Conservation (phyloP, 768 basidiomycete species). For the Leccinum longicurvipes region DNA sequence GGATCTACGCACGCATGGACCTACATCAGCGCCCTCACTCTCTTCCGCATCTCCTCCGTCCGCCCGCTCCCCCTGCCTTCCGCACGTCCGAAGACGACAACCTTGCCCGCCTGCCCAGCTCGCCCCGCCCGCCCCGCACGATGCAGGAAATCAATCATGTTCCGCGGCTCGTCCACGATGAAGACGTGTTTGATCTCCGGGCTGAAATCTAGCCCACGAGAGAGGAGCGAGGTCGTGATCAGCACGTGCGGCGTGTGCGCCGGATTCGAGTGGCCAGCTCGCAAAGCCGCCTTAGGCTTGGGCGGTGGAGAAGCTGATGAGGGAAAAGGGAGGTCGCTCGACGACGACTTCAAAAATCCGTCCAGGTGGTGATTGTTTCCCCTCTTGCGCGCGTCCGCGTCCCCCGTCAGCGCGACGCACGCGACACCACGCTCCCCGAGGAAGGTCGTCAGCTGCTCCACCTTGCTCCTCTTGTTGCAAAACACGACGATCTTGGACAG, state of each 20-base stretch:
- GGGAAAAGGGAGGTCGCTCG: not conserved
- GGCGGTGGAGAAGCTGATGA: not conserved
- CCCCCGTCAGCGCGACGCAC: conserved; percentile 64
- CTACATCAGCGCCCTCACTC: conserved; percentile 39
- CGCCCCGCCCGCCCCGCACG: conserved; percentile 82
- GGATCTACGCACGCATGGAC: too few species aligned
- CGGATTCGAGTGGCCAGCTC: conserved; percentile 18
- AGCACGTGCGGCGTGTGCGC: conserved; percentile 58
- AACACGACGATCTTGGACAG: conserved; percentile 78
- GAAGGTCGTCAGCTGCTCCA: conserved; percentile 55
- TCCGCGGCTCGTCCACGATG: conserved; percentile 83
- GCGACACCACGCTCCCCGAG: conserved; percentile 59
- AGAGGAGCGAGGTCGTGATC: conserved; percentile 87
- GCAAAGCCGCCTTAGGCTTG: not conserved
- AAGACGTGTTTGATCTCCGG: conserved; percentile 78
- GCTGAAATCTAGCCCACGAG: conserved; percentile 85
- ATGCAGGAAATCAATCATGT: conserved; percentile 90
- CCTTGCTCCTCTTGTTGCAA: conserved; percentile 73
- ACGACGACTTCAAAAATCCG: conserved; percentile 56
- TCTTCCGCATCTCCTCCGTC: conserved; percentile 49
- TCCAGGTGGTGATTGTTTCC: conserved; percentile 78
- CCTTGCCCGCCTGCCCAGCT: conserved; percentile 66
- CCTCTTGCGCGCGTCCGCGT: conserved; percentile 51
- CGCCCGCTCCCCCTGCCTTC: conserved; percentile 59
- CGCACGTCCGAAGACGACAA: conserved; percentile 72